Conservation (phyloP, 2,329 filamentous ascomycete genomes). For the Phialemonium atrogriseum region DNA sequence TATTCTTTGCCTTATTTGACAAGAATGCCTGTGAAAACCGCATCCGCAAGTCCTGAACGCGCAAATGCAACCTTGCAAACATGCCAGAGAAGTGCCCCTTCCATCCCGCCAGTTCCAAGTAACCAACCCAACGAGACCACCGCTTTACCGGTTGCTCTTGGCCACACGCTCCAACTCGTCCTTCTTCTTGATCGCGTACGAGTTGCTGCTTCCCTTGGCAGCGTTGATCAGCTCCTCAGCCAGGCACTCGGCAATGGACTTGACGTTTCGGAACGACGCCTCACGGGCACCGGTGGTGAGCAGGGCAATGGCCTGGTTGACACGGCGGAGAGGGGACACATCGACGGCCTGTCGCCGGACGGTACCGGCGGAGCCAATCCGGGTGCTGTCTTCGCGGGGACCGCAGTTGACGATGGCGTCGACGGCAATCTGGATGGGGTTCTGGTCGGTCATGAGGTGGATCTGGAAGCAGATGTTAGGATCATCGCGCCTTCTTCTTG, state of each 20-base stretch:
- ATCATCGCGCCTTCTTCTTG: constrained; percentile 8
- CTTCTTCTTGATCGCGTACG: constrained; percentile 99
- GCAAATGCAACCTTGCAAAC: constrained; percentile 33
- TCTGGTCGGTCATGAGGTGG: constrained; percentile 99
- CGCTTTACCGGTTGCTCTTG: constrained; percentile 98
- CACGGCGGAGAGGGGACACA: constrained; percentile 97
- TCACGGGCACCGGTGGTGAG: constrained; percentile 98
- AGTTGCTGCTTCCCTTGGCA: constrained; percentile 99
- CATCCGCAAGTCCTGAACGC: constrained; percentile 33
- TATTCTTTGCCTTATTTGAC: constrained; percentile 32
- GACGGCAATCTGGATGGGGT: constrained; percentile 99
- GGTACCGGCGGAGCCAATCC: constrained; percentile 98
- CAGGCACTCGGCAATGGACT: constrained; percentile 98
- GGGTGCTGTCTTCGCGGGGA: constrained; percentile 98
- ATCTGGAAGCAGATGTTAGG: constrained; percentile 52
- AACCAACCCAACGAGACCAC: constrained; percentile 9
- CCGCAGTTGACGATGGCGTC: constrained; percentile 99
- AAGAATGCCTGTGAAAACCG: constrained; percentile 33
- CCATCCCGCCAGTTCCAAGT: constrained; percentile 10
- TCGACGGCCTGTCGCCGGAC: constrained; percentile 99
- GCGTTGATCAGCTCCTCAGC: constrained; percentile 99
- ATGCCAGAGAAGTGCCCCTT: constrained; percentile 28
- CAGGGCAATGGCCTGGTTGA: constrained; percentile 99
- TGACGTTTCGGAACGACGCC: constrained; percentile 99
- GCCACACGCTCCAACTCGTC: constrained; percentile 99